Percentiles rank a stretch among this genome's conserved stretches.
phyloP scores from a whole-genome alignment of 257 asterid species.

The Salvia hispanica region DNA sequence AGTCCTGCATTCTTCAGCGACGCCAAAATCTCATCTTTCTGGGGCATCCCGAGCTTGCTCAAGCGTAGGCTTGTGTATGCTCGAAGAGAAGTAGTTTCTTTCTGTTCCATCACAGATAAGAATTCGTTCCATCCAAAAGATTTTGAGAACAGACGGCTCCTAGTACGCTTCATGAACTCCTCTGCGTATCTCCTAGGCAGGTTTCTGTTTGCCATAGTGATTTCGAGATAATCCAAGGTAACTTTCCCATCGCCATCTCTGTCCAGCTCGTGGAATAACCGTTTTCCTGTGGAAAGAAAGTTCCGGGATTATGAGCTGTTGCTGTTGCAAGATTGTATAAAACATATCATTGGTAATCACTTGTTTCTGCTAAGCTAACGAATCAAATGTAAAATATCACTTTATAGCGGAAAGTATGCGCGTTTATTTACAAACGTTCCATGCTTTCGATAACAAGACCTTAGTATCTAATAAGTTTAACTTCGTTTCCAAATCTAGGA shows the following conservation, averaged over 20 bases:
- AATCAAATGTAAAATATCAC: not conserved
- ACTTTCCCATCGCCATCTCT: conserved; percentile 98
- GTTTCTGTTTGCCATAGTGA: conserved; percentile 87
- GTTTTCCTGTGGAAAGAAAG: conserved; percentile 56
- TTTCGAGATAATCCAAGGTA: conserved; percentile 91
- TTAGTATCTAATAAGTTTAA: no score
- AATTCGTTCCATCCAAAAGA: conserved; percentile 98
- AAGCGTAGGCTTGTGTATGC: conserved; percentile 92
- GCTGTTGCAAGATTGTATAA: not conserved
- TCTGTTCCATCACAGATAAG: conserved; percentile 92
- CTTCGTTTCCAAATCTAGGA: no score
- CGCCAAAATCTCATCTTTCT: conserved; percentile 87
- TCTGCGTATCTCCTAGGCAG: conserved; percentile 86
- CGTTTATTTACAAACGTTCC: no score
- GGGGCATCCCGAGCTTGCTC: conserved; percentile 88
- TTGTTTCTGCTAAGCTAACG: not conserved
- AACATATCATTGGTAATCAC: not conserved
- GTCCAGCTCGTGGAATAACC: conserved; percentile 91
- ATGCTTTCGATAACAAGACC: no score
- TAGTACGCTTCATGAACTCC: conserved; percentile 83
- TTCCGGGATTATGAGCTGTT: not conserved
- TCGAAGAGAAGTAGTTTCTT: conserved; percentile 90
- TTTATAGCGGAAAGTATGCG: no score
- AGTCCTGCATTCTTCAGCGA: conserved; percentile 94
- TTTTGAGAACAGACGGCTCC: conserved; percentile 76